Base-by-base conservation (phyloP, 2,329 filamentous ascomycete genomes). In the Apiospora saccharicola region DNA sequence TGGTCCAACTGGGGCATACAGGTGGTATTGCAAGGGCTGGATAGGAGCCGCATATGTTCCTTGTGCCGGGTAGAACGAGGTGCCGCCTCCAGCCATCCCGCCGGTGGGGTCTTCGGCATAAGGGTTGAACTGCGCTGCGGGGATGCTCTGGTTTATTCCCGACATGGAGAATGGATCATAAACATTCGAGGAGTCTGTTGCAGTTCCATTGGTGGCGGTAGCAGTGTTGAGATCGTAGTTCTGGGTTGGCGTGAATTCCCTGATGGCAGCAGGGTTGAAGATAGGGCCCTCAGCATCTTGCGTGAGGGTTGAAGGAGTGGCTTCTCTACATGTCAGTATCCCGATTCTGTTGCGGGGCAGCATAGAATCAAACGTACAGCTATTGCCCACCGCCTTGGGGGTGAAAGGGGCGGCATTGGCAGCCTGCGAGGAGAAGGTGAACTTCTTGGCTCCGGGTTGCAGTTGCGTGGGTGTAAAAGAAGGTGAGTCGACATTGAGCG, bases 401-500 rank as follows among this genome's bases (percentile, higher is more conserved):
- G 93, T 96, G 78, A 97, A 97, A 5, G 94, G 91, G 26, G 94
- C 93, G 30, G 96, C 96, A 81, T 90, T 96, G n/a, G 93, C 95
- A 71, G 94, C 93, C 82, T 97, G 95, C 1, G 95, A 94, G 10
- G 95, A 96, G 75, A 98, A 95, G 12, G 92, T 92, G 13, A 92
- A 88, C 78, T 93, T 93, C 82, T 94, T 94, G 34, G 84, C 79
- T 1, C 84, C 83, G 4, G 67, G 43, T 34, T 84, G 82, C 61
- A 87, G 76, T 72, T 83, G 82, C 19, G 89, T 85, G 7, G 96
- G 96, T 0, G 94, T 98, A 81, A 99, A 99, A 68, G 96, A 94
- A 16, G 96, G 96, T 12, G 96, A 98, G 79, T 98, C 96, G 79
- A 98, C 96, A 82, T 97, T 99, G 76, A 99, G 88, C 41, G 92